phyloP scores from a whole-genome alignment of 2,329 filamentous ascomycete species.

The Ceratocystis variospora region DNA sequence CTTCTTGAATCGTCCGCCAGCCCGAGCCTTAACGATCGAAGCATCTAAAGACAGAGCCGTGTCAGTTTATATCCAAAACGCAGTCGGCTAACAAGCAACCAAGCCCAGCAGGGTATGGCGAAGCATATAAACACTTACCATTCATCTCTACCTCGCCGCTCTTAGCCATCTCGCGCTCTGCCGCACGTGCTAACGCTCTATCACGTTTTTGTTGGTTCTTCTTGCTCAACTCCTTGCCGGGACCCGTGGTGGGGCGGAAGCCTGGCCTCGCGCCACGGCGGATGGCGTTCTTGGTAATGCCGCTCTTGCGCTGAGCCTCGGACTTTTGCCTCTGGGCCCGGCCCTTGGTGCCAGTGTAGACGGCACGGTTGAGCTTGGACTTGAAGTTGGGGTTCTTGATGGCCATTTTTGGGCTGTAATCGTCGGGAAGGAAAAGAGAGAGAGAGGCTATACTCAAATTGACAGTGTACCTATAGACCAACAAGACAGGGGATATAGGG shows the following conservation, averaged over 20 bases:
- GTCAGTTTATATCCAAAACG: no score
- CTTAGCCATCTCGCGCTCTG: constrained; percentile 38
- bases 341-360: constrained; percentile 33
- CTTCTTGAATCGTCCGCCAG: constrained; percentile 6
- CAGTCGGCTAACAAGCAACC: neutral
- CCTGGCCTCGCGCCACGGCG: constrained; percentile 39
- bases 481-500: neutral
- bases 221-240: constrained; percentile 35
- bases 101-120: neutral
- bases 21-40: neutral
- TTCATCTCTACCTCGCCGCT: constrained; percentile 39
- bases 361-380: constrained; percentile 38
- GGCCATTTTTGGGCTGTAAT: constrained; percentile 30
- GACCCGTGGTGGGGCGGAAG: constrained; percentile 42
- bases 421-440: neutral
- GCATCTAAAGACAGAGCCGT: neutral
- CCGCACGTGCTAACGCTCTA: constrained; percentile 38
- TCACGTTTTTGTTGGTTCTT: constrained; percentile 46
- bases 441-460: neutral
- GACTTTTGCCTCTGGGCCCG: constrained; percentile 34
- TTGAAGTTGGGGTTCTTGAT: constrained; percentile 45
- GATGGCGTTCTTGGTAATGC: constrained; percentile 32
- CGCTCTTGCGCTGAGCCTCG: constrained; percentile 28
- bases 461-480: neutral
- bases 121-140: constrained; percentile 25